Percentiles rank a stretch among this genome's conserved stretches.
Evolutionary conservation across 192 early-diverging fungal species (phyloP).

Genomic region (Podila epigama): DNA sequence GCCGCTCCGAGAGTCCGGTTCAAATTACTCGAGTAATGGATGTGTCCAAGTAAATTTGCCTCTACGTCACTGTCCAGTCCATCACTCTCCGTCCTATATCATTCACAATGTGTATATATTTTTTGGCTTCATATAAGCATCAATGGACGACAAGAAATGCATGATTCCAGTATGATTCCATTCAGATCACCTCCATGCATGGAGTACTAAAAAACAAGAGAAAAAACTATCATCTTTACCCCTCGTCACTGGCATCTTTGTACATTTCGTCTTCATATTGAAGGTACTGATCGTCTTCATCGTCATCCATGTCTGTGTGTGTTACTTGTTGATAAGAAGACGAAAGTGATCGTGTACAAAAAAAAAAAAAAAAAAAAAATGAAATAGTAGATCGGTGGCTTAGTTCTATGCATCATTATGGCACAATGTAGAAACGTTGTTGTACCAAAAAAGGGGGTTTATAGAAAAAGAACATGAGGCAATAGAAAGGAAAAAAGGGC

Average conservation of each 20-base stretch:
- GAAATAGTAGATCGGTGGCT: no score
- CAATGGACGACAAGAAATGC: no score
- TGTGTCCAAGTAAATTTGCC: constrained; percentile 27
- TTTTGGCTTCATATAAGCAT: background rate
- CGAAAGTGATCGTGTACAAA: background rate
- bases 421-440: no score
- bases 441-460: no score
- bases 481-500: no score
- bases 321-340: constrained; percentile 1
- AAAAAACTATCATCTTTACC: constrained; percentile 9
- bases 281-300: constrained; percentile 32
- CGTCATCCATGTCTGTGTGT: constrained; percentile 30
- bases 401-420: no score
- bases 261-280: constrained; percentile 48
- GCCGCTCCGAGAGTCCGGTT: constrained; percentile 13
- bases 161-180: no score
- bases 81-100: background rate
- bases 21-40: constrained; percentile 42
- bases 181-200: no score
- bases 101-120: background rate
- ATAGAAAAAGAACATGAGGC: no score
- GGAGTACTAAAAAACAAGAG: background rate
- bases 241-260: constrained; percentile 28
- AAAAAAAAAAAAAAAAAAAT: constrained; percentile 6
- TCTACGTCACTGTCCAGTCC: constrained; percentile 39